phyloP scores from a whole-genome alignment of 306 rosid species.

The Dicorynia guianensis region DNA sequence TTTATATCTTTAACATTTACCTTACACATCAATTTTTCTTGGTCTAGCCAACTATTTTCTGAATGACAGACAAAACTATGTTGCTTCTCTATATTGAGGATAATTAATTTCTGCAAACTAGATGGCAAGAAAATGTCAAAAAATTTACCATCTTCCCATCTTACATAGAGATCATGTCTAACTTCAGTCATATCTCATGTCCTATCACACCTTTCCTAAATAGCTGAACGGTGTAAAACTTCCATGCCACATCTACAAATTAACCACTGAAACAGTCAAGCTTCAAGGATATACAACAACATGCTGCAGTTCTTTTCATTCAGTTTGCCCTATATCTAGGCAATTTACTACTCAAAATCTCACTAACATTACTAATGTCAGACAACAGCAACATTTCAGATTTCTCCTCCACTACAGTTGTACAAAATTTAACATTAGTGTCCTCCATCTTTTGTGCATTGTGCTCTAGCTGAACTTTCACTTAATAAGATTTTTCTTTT shows the following conservation, averaged over 20 bases:
- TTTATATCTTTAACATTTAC: too few relatives aligned
- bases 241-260: not conserved
- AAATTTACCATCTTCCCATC: not conserved
- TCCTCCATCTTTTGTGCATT: not conserved
- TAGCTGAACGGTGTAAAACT: not conserved
- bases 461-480: slow-evolving; percentile 7
- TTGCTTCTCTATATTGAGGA: not conserved
- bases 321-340: not conserved
- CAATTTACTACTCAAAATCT: not conserved
- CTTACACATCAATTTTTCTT: not conserved
- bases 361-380: not conserved
- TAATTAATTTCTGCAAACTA: not conserved
- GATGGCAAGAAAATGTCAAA: not conserved
- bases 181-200: not conserved
- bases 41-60: not conserved
- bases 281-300: not conserved
- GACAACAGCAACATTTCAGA: too few relatives aligned
- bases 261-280: not conserved
- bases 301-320: not conserved
- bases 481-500: not conserved
- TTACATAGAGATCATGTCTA: not conserved
- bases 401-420: not conserved
- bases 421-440: not conserved
- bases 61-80: not conserved
- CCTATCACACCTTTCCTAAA: not conserved